Percentiles rank a stretch among this genome's conserved stretches.
Conservation (phyloP, 352 stramenopile species). For the Heterotrichella gracilis region DNA sequence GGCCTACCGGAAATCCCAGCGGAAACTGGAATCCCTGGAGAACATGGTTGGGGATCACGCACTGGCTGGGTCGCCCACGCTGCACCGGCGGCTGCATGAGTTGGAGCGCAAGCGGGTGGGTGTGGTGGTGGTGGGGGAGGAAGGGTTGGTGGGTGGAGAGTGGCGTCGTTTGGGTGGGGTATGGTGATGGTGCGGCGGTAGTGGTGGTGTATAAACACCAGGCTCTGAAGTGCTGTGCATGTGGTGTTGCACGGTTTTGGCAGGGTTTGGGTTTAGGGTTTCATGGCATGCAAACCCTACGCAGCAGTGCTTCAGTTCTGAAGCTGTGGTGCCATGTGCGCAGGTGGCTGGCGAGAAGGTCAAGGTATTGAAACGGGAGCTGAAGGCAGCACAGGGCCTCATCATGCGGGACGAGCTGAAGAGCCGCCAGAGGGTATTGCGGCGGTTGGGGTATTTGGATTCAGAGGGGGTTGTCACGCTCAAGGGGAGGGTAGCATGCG, state of each 20-base stretch:
- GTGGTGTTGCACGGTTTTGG: background rate
- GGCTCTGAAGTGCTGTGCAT: background rate
- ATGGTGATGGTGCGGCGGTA: too few species aligned
- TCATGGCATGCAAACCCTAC: background rate
- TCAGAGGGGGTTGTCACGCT: slow-evolving; percentile 73
- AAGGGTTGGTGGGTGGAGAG: background rate
- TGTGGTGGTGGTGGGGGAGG: background rate
- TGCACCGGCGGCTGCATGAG: background rate
- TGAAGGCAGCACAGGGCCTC: slow-evolving; percentile 60
- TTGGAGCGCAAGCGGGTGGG: background rate
- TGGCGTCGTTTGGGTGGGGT: background rate
- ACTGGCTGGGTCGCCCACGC: too few species aligned
- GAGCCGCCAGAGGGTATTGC: slow-evolving; percentile 71
- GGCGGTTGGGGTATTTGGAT: slow-evolving; percentile 71
- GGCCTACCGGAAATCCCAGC: background rate
- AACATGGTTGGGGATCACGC: background rate
- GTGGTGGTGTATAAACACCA: too few species aligned
- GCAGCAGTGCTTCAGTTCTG: background rate
- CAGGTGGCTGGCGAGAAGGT: slow-evolving; percentile 42
- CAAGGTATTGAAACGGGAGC: slow-evolving; percentile 56
- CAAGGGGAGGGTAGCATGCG: slow-evolving; percentile 88
- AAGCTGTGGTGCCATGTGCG: background rate
- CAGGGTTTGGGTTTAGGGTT: too few species aligned
- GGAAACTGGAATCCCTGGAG: background rate
- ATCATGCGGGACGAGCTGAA: slow-evolving; percentile 62